A percentile compares a stretch with the other conserved stretches of the same genome.
Conservation (phyloP, 1,284 basidiomycete species). For the Retiboletus fuscus region DNA sequence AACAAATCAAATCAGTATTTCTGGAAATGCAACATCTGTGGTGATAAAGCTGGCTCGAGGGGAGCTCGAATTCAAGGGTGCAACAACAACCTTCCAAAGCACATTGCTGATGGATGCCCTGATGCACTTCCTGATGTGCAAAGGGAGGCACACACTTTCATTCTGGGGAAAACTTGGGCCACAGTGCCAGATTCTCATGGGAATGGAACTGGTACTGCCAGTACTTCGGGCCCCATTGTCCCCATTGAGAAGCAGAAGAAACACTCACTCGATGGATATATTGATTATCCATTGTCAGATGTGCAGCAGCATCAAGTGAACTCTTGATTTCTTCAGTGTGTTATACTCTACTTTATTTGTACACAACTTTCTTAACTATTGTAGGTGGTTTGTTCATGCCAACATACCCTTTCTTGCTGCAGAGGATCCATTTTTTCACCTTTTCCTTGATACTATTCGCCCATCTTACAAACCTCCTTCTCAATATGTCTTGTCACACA, state of each 20-base stretch:
- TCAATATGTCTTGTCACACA: not conserved
- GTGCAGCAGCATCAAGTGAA: conserved; percentile 17
- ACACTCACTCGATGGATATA: conserved; percentile 14
- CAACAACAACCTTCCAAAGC: conserved; percentile 11
- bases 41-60: not conserved
- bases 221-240: not conserved
- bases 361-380: not conserved
- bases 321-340: conserved; percentile 22
- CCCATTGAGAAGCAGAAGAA: conserved; percentile 9
- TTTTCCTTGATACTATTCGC: conserved; percentile 17
- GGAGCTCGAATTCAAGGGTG: conserved; percentile 5
- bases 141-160: not conserved
- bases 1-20: conserved; percentile 14
- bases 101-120: not conserved
- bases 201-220: not conserved
- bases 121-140: not conserved
- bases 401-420: conserved; percentile 24
- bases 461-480: conserved; percentile 21
- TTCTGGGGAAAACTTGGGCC: conserved; percentile 9
- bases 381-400: conserved; percentile 24
- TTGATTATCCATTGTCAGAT: conserved; percentile 17
- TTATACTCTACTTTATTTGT: not conserved
- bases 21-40: conserved; percentile 18
- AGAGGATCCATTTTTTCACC: conserved; percentile 12
- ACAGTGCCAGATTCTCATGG: not conserved